Base-by-base conservation (phyloP, 176 grass and related monocot genomes). In the Chloris gayana region DNA sequence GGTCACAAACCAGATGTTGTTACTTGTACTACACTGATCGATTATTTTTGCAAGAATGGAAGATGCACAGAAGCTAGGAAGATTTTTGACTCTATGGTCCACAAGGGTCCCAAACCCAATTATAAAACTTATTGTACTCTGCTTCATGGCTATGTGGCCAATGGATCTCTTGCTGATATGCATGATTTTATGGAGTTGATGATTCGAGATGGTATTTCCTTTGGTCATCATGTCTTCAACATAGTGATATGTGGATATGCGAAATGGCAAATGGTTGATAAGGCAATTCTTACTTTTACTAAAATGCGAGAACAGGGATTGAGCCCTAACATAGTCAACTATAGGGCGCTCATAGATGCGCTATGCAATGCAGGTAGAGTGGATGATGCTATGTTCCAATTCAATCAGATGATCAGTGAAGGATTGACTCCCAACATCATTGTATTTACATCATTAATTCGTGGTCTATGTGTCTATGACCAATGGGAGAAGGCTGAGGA, bases 11-110 rank as follows among this genome's bases (percentile, higher is more conserved):
- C 69, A 39, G 12, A 85, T 75, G 24, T 34, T 25, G 37, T 75
- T 32, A 89, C 58, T 2, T 76, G 50, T 63, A 76, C 0, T 18
- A 29, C 5, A 3, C n/a, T 81, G 7, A 72, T 76, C 25, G 35
- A 37, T 6, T 71, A 53, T 53, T 30, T 65, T 53, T 85, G 76
- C 31, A 85, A 82, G 72, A 33, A 67, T 9, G 22, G 12, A 19
- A 9, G 82, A 76, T 66, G 5, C 17, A 37, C 45, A 17, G 29
- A 73, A 14, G 70, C 70, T 22, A 73, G 46, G 21, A 54, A 54
- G 18, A 14, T 73, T 34, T 73, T 73, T 54, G 18, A 54, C 32
- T 53, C 17, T 73, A 73, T 73, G 47, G 12, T 53, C 12, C 10
- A 34, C 11, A 73, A 1, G 47, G 47, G 46, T 13, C 11, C 8